Base-by-base conservation (phyloP, 805 yeast species). In the Metschnikowia dekortorum region DNA sequence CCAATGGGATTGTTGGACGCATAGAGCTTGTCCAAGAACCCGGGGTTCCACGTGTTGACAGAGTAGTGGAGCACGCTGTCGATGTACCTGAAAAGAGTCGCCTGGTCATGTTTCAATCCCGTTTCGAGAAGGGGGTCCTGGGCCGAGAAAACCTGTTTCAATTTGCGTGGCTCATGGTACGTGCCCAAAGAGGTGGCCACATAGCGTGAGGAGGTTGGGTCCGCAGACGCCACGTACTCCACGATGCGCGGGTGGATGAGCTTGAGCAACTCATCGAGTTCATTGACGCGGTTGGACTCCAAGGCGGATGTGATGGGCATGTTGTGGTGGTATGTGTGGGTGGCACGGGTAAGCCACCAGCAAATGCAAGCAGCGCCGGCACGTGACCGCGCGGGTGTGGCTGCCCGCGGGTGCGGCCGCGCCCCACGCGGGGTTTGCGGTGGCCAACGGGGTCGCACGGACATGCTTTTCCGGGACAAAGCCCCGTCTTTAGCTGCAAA, bases 1-100 rank as follows among this genome's bases (percentile, higher is more conserved):
- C 96, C 96, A 31, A 87, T 83, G 1, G 96, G 91, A 61, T 87
- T 88, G 29, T 88, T 87, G n/a, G 88, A 80, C 0, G 95, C 95
- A 58, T 88, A 88, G 49, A 88, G 70, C 65, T 88, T 88, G 63
- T 89, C 96, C 70, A 88, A 67, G 61, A 88, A 88, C 1, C 95
- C 95, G 0, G 88, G 85, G 62, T 85, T 86, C 96, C 96, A 89
- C 0, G 96, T 89, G 47, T 84, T 87, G 38, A 86, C 89, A 0
- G 92, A 85, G 59, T 83, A 78, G 44, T 78, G 67, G 54, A 88
- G 68, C 1, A 88, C 78, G 40, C 73, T 64, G 52, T 85, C 83
- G 47, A 85, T 76, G 3, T 78, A 70, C 2, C 61, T 61, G 37
- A 79, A 62, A 5, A 87, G 72, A 31, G 71, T 66, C 4, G 65